A percentile compares a stretch with the other conserved stretches of the same genome.
phyloP scores from a whole-genome alignment of 2,329 filamentous ascomycete species.

The Aspergillus pseudonomiae region DNA sequence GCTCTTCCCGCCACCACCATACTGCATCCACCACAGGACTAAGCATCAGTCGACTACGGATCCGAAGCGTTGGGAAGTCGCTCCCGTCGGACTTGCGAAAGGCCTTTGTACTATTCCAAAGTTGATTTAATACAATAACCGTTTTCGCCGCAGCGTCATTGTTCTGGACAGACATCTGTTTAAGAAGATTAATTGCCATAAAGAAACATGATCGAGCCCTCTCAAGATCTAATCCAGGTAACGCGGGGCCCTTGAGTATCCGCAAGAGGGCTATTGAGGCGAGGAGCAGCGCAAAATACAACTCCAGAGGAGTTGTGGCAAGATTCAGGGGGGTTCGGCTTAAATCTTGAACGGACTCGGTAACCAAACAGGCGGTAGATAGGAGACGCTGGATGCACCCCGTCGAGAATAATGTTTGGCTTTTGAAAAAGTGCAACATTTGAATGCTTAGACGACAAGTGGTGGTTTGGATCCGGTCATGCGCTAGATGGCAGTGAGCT shows the following conservation, averaged over 20 bases:
- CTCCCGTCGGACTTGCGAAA: conserved; percentile 44
- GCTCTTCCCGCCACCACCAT: conserved; percentile 50
- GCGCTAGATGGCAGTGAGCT: conserved; percentile 25
- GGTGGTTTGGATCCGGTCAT: conserved; percentile 33
- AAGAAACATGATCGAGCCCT: conserved; percentile 40
- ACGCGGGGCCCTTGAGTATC: conserved; percentile 41
- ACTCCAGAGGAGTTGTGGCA: conserved; percentile 30
- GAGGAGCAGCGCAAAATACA: conserved; percentile 34
- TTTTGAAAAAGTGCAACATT: conserved; percentile 42
- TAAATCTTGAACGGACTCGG: conserved; percentile 33
- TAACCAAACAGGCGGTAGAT: conserved; percentile 33
- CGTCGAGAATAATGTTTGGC: conserved; percentile 29
- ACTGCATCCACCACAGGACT: conserved; percentile 43
- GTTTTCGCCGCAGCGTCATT: conserved; percentile 40
- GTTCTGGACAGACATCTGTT: conserved; percentile 41
- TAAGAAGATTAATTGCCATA: conserved; percentile 41
- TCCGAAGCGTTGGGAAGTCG: conserved; percentile 38
- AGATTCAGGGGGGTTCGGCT: conserved; percentile 24
- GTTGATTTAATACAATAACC: conserved; percentile 37
- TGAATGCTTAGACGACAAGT: conserved; percentile 39
- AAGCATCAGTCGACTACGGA: conserved; percentile 42
- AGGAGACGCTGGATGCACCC: conserved; percentile 31
- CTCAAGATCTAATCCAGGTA: conserved; percentile 35
- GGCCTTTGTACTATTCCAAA: conserved; percentile 46
- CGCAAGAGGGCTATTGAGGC: conserved; percentile 38